These are phyloP conservation scores for Cystofilobasidium ferigula DNA, from an alignment of 768 basidiomycete genomes.

Conservation along the genomic window DNA sequence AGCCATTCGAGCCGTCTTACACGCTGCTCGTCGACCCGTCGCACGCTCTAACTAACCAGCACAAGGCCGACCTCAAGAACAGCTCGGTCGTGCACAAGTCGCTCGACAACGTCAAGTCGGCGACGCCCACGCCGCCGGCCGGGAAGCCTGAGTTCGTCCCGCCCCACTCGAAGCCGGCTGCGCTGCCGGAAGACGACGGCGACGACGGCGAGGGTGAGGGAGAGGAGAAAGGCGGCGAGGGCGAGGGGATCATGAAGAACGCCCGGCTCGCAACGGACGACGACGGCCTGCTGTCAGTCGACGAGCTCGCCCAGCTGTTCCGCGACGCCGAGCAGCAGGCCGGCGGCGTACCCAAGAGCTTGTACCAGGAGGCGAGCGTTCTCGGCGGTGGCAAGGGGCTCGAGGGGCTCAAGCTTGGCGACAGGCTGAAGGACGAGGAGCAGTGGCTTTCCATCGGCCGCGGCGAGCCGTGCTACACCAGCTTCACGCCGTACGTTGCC, in stretches of 20 bases:
- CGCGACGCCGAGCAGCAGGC: constrained; percentile 58
- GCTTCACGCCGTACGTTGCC: constrained; percentile 55
- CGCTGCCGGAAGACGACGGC: constrained; percentile 38
- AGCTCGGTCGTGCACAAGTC: constrained; percentile 48
- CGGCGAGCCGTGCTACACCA: constrained; percentile 52
- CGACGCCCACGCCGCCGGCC: constrained; percentile 27
- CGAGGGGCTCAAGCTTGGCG: constrained; percentile 11
- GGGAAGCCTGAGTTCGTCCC: constrained; percentile 26
- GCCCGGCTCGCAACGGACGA: constrained; percentile 50
- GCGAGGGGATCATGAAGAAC: constrained; percentile 61
- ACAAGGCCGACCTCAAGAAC: constrained; percentile 46
- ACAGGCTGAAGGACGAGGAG: background rate
- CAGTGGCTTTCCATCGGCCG: background rate
- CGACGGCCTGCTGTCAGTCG: constrained; percentile 59
- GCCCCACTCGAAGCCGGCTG: constrained; percentile 42
- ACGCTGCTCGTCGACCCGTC: constrained; percentile 53
- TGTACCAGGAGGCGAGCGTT: constrained; percentile 16
- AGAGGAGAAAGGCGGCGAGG: constrained; percentile 27
- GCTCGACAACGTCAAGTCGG: constrained; percentile 29
- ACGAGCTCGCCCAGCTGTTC: constrained; percentile 50
- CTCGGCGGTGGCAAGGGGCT: background rate
- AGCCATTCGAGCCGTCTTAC: constrained; percentile 71
- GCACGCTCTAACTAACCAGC: constrained; percentile 48
- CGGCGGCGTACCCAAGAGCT: constrained; percentile 26
- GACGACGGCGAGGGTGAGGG: constrained; percentile 30